Base-by-base conservation (phyloP, 106 monocot genomes). In the Allium cepa region DNA sequence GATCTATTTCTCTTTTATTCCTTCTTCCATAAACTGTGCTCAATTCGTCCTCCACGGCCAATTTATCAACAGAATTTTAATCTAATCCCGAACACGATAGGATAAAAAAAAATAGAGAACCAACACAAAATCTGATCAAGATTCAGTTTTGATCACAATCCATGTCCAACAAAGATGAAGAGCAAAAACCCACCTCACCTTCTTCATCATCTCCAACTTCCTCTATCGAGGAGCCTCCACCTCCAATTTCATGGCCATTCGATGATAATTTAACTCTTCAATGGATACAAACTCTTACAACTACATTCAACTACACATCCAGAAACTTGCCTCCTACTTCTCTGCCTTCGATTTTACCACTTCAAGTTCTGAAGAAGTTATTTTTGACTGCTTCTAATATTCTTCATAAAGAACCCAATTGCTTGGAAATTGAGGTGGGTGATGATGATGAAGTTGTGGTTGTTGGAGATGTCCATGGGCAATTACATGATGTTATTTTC, bases 381-480 rank as follows among this genome's bases (percentile, higher is more conserved):
- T 60, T 97, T 7, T 78, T 92, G 46, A 65, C 84, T 7, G 97
- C 97, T 11, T 84, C 97, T 51, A 77, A 82, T 63, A 67, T 92
- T 57, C 88, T 97, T 50, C 97, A 92, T 80, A 82, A 64, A 48
- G 97, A 97, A 72, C 89, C 89, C 49, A 97, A 97, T 68, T 87
- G 80, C 64, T 67, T 97, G 52, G 12, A 49, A n/a, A 50, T 97
- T 49, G 78, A 92, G 16, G 75, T 75, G 9, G 53, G 7, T 16
- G 72, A 69, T 17, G 62, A 28, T 8, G 71, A 11, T n/a, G 73
- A 60, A 28, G 72, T 22, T 4, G 84, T 92, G 15, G 86, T 92
- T 9, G 97, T 97, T 67, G 97, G 97, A 7, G 97, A 97, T 62
- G 88, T 97, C 7, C 97, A 97, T 49, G 97, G 97, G 5, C 97